A percentile compares a stretch with the other conserved stretches of the same genome.
phyloP scores from a whole-genome alignment of 1,284 basidiomycete species.

The Ustilago cynodontis region DNA sequence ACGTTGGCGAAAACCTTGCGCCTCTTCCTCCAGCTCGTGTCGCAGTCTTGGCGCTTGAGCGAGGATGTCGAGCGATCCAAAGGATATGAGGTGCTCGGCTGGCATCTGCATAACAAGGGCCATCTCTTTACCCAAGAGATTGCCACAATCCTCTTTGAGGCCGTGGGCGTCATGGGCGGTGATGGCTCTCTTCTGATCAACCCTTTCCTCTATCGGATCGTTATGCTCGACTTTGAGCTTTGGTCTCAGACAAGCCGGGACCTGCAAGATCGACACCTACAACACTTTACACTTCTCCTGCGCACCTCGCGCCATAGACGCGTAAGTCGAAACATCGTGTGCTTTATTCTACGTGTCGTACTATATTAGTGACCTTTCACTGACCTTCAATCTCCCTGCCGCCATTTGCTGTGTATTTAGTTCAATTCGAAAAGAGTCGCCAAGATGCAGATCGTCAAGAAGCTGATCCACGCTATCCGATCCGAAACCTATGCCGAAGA shows the following conservation, averaged over 20 bases:
- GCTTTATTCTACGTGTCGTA: background rate
- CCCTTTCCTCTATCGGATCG: slow-evolving; percentile 81
- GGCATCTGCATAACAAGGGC: slow-evolving; percentile 80
- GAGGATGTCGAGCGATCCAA: slow-evolving; percentile 61
- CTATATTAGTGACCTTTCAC: no score
- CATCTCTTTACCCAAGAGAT: slow-evolving; percentile 81
- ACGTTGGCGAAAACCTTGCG: slow-evolving; percentile 80
- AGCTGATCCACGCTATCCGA: slow-evolving; percentile 80
- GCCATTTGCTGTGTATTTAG: background rate
- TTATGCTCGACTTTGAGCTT: slow-evolving; percentile 89
- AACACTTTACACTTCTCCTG: slow-evolving; percentile 83
- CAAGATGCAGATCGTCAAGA: slow-evolving; percentile 76
- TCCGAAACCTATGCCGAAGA: slow-evolving; percentile 23
- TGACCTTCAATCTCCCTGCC: background rate
- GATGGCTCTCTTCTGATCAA: slow-evolving; percentile 77
- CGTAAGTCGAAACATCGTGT: background rate
- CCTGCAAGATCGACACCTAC: slow-evolving; percentile 81
- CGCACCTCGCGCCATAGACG: slow-evolving; percentile 75
- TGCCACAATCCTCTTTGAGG: slow-evolving; percentile 83
- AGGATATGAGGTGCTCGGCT: slow-evolving; percentile 83
- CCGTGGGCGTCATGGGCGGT: slow-evolving; percentile 77
- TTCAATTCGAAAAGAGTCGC: slow-evolving; percentile 62
- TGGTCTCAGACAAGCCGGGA: slow-evolving; percentile 81
- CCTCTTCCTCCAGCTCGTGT: slow-evolving; percentile 81
- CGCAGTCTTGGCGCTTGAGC: slow-evolving; percentile 81